phyloP scores from a whole-genome alignment of 192 early-diverging fungal genomes.

The Linnemannia exigua region DNA sequence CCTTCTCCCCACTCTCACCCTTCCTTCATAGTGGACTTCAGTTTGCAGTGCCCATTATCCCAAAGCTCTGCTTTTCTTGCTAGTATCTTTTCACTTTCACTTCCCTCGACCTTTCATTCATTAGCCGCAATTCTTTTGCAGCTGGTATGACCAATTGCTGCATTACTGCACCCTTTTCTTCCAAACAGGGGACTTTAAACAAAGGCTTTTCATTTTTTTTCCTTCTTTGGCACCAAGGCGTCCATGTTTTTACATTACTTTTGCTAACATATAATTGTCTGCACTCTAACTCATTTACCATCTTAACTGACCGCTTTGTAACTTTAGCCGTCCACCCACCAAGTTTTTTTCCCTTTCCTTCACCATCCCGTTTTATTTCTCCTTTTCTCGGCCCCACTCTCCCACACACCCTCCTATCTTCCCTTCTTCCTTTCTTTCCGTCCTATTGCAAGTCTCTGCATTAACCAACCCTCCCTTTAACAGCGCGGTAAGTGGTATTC shows the following conservation, averaged over 20 bases:
- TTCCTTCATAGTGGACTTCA: not conserved
- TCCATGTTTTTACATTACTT: not conserved
- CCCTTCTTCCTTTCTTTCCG: not conserved
- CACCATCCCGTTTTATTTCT: not conserved
- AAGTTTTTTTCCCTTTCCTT: not conserved
- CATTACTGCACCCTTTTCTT: not conserved
- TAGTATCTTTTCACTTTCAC: not conserved
- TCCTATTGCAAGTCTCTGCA: not conserved
- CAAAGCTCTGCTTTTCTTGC: not conserved
- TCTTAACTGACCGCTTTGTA: not conserved
- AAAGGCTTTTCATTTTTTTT: not conserved
- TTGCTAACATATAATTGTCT: not conserved
- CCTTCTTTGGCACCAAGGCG: not conserved
- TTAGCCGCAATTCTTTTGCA: not conserved
- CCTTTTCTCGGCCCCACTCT: not conserved
- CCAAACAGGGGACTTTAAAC: not conserved
- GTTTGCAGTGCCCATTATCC: not conserved
- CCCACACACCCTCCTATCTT: not conserved
- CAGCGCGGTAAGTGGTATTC: conserved; percentile 1
- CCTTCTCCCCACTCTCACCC: not conserved
- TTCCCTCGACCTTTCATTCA: not conserved
- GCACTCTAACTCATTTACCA: not conserved
- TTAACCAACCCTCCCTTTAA: not conserved
- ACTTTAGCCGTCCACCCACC: not conserved
- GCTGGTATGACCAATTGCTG: not conserved